Evolutionary conservation across 768 basidiomycete species (phyloP).

Genomic region (Boletus insuetus): DNA sequence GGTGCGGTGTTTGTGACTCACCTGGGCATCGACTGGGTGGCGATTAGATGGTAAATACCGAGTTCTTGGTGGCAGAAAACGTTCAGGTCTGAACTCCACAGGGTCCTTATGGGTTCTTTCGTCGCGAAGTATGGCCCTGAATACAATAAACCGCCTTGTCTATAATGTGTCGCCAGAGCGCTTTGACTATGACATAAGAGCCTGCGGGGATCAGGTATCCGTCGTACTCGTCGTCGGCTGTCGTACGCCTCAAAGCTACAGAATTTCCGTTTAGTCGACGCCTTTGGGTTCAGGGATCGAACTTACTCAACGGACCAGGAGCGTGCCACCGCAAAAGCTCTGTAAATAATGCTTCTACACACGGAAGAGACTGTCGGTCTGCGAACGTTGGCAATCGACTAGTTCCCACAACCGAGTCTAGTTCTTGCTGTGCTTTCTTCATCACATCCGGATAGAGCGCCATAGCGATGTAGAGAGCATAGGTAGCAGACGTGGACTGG

Average conservation of each 20-base stretch:
- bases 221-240: constrained; percentile 14
- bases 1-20: not conserved
- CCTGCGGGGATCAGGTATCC: constrained; percentile 21
- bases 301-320: constrained; percentile 13
- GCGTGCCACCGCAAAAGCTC: constrained; percentile 24
- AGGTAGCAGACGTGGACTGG: constrained; percentile 9
- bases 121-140: constrained; percentile 21
- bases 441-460: constrained; percentile 25
- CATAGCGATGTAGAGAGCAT: constrained; percentile 27
- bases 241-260: constrained; percentile 9
- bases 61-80: not conserved
- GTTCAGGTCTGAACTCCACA: constrained; percentile 22
- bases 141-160: not conserved
- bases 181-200: constrained; percentile 16
- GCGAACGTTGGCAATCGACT: constrained; percentile 22
- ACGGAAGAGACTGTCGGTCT: constrained; percentile 25
- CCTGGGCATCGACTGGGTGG: constrained; percentile 12
- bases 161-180: too few species aligned
- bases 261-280: not conserved
- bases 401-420: constrained; percentile 26
- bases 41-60: not conserved
- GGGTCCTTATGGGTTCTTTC: constrained; percentile 14
- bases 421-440: constrained; percentile 26
- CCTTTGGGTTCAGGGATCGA: not conserved
- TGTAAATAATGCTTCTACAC: constrained; percentile 25